Evolutionary conservation across 139 green algal species (phyloP).

Genomic region (Marvania coccoides): DNA sequence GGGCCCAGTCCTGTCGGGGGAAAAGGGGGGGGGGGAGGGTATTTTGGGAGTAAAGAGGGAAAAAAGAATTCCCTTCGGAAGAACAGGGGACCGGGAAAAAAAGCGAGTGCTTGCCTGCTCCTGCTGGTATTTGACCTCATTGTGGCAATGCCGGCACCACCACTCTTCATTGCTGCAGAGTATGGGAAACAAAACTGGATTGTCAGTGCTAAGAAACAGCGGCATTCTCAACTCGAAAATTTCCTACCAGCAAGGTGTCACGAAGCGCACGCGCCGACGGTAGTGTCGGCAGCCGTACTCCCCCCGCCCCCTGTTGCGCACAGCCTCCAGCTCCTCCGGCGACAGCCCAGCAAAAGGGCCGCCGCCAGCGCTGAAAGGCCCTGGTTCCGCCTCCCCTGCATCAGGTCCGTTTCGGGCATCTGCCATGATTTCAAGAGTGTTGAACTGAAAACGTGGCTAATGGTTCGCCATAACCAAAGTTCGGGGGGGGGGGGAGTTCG

Average conservation of each 20-base stretch:
- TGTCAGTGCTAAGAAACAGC: background rate
- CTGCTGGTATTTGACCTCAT: conserved; percentile 55
- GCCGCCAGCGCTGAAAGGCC: no score
- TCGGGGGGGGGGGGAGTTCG: no score
- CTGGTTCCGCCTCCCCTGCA: no score
- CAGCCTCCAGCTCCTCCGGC: no score
- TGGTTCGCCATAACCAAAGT: no score
- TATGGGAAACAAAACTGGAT: background rate
- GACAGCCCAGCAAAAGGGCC: no score
- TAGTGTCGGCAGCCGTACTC: conserved; percentile 74
- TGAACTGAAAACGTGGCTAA: no score
- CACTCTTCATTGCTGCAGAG: conserved; percentile 16
- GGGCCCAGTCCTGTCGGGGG: conserved; percentile 45
- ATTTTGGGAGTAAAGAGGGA: background rate
- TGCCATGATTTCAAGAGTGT: no score
- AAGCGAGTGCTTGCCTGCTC: conserved; percentile 37
- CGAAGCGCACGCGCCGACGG: conserved; percentile 60
- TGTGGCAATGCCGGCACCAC: conserved; percentile 87
- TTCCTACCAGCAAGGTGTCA: conserved; percentile 71
- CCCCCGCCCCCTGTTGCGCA: conserved; percentile 3
- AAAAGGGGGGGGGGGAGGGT: background rate
- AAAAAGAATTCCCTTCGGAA: background rate
- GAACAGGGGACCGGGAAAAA: no score
- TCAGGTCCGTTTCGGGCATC: no score
- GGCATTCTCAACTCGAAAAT: background rate